Evolutionary conservation across 148 eudicot species (phyloP), one percentile per base, ranked within the genome.

Genomic region (Pharnaceum exiguum): DNA sequence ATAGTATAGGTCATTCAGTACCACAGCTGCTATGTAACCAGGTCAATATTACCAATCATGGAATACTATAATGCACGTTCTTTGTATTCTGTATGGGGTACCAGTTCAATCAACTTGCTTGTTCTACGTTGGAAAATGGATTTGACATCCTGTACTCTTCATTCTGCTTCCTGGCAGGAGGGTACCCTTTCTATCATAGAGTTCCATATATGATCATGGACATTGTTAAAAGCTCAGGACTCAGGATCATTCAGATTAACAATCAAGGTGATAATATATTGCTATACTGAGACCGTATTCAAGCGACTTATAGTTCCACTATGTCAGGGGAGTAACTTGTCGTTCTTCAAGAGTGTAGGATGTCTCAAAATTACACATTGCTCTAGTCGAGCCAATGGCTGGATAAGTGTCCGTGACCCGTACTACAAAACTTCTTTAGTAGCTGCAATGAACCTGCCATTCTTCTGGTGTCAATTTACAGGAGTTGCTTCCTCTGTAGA

Each of bases 221-320:
- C n/a, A 23, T 7, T 23, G 16, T 8, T 13, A 56, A 15, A 29
- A 8, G n/a, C 2, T n/a, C n/a, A n/a, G n/a, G n/a, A n/a, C n/a
- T n/a, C n/a, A 2, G 49, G 17, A 47, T 47, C 32, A 47, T 51
- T 24, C 65, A 47, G 42, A 51, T 40, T 0, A 45, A 16, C 1
- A 22, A 43, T 51, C 18, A 35, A 30, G 39, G 11, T 29, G 35
- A 15, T 18, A 10, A 40, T 19, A 19, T 19, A 39, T 40, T 27
- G 59, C 50, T 39, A n/a, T 21, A 32, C 30, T 19, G 33, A 51
- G 50, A 36, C 64, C 49, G 9, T 45, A 39, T 50, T 67, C 54
- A n/a, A 17, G 44, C 7, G 35, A 25, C 45, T 23, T 32, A 33
- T 24, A 32, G 19, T 43, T 22, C 32, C 40, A 31, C 29, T 8